A percentile compares a stretch with the other conserved stretches of the same genome.
phyloP scores from a whole-genome alignment of 1,139 yeast genomes.

The Geotrichum candidum region DNA sequence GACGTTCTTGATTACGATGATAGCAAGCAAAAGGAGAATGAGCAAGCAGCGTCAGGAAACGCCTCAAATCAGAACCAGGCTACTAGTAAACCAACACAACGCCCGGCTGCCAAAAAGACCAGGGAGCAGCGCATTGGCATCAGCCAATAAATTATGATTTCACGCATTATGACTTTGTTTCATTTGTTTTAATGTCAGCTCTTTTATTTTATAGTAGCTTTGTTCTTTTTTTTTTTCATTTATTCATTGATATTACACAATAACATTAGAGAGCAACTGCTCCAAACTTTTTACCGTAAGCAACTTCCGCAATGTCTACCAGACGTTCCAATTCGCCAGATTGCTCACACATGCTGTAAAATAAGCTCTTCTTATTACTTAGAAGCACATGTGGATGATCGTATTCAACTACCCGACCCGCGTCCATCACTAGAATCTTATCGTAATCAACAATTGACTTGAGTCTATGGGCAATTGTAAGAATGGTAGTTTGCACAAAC shows the following conservation, averaged over 20 bases:
- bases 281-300: slow-evolving; percentile 17
- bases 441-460: slow-evolving; percentile 93
- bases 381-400: slow-evolving; percentile 80
- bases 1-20: slow-evolving; percentile 61
- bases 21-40: slow-evolving; percentile 22
- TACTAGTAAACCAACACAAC: background rate
- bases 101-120: slow-evolving; percentile 3
- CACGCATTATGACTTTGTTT: background rate
- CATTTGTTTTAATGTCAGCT: background rate
- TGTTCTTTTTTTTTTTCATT: background rate
- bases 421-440: slow-evolving; percentile 89
- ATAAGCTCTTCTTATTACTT: slow-evolving; percentile 55
- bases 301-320: slow-evolving; percentile 63
- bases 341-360: slow-evolving; percentile 85
- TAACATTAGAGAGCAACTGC: background rate
- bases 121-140: slow-evolving; percentile 15
- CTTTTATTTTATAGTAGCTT: background rate
- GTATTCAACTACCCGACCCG: slow-evolving; percentile 82
- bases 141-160: background rate
- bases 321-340: slow-evolving; percentile 86
- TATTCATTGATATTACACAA: background rate
- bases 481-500: slow-evolving; percentile 71
- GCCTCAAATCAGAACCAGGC: background rate
- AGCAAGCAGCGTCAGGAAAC: background rate
- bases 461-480: slow-evolving; percentile 93